These are phyloP conservation scores for Allomyces javanicus DNA, from an alignment of 192 early-diverging fungal genomes.

Conservation along the genomic window DNA sequence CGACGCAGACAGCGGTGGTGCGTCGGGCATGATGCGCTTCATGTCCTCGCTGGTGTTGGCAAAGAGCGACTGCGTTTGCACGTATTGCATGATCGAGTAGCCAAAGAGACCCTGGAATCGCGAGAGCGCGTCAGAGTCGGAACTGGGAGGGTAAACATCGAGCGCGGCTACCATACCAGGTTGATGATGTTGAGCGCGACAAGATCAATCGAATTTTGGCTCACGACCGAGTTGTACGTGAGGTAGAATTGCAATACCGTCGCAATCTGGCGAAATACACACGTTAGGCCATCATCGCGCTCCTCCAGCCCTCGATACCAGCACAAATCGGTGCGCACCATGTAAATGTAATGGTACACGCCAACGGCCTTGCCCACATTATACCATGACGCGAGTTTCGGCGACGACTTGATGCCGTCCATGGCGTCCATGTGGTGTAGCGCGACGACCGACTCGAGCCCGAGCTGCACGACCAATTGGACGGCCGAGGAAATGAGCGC, in stretches of 20 bases:
- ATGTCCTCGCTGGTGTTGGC: neutral
- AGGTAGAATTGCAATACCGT: neutral
- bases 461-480: neutral
- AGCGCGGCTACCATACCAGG: neutral
- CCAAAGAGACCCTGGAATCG: neutral
- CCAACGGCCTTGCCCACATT: neutral
- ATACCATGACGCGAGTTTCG: neutral
- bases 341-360: neutral
- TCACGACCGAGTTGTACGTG: neutral
- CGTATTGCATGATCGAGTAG: neutral
- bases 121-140: too few relatives aligned
- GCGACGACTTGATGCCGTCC: neutral
- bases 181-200: neutral
- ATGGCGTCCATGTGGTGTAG: neutral
- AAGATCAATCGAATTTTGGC: neutral
- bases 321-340: neutral
- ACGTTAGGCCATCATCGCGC: neutral
- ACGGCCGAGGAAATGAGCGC: neutral
- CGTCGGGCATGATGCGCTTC: too few relatives aligned
- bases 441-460: neutral
- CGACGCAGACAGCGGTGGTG: too few relatives aligned
- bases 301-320: neutral
- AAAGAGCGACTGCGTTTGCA: neutral
- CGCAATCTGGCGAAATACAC: neutral
- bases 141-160: too few relatives aligned